Evolutionary conservation across 805 yeast genomes (phyloP), one percentile per base, ranked within the genome.

Genomic region (Sugiyamaella valdiviana): DNA sequence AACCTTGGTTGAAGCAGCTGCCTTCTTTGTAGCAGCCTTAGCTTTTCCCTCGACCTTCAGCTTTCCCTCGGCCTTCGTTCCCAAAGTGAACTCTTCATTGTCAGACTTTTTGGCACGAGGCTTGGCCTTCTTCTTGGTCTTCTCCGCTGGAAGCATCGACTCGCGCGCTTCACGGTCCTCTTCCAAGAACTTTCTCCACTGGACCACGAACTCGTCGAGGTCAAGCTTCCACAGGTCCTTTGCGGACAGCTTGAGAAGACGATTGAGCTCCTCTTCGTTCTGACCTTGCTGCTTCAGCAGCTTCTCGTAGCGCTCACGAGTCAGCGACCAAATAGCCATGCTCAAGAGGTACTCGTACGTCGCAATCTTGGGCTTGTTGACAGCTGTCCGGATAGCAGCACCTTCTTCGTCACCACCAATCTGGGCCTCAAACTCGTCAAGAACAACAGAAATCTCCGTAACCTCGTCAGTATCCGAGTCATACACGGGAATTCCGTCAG

Each of bases 301-400:
- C 56, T 78, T 82, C 59, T 87, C 90, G 62, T 90, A 93, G 58
- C 93, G 78, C 67, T 93, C 99, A 50, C 75, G 76, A 0, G 99
- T 91, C 62, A 93, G 77, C 36, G 96, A 84, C 93, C 96, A 88
- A 55, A 93, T 82, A 32, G 89, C 79, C 96, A 93, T 85, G 46
- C 93, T 95, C 46, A 93, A 73, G 54, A 93, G 73, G 58, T 93
- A 93, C 60, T 93, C 98, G 65, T 80, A 91, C 5, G 82, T 73
- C 7, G 88, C 78, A 45, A 75, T 74, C 14, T 77, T 68, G 20
- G 80, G 83, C 44, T 72, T 75, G 39, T 60, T 61, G 45, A 63
- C 63, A 32, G 37, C 52, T 10, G 44, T 45, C 3, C 39, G 39
- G 15, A 49, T 39, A 21, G 39, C 32, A 12, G 20, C 64, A 6